Evolutionary conservation across 768 basidiomycete genomes (phyloP).

Genomic region (Kwoniella dendrophila): DNA sequence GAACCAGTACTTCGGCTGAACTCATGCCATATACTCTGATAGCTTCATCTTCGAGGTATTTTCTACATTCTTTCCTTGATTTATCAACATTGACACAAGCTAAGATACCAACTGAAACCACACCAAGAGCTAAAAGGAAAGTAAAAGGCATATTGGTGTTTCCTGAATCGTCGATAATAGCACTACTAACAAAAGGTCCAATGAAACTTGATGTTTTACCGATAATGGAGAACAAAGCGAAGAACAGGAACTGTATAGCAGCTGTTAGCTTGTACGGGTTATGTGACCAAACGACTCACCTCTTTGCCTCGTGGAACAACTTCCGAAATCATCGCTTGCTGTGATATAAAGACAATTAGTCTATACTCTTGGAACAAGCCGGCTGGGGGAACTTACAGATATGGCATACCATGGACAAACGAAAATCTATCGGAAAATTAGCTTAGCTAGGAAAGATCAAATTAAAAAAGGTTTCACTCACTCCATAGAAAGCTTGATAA

Average conservation of each 20-base stretch:
- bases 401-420: conserved; percentile 86
- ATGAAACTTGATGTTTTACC: conserved; percentile 51
- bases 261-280: not conserved
- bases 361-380: too few relatives aligned
- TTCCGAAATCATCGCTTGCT: conserved; percentile 60
- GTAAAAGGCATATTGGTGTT: conserved; percentile 54
- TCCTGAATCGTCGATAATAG: conserved; percentile 47
- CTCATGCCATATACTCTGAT: conserved; percentile 33
- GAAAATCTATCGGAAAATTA: conserved; percentile 57
- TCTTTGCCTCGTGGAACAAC: conserved; percentile 84
- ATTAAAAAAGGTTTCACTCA: too few relatives aligned
- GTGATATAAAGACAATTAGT: conserved; percentile 7
- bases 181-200: conserved; percentile 48
- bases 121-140: conserved; percentile 46
- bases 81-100: conserved; percentile 48
- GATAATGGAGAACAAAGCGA: conserved; percentile 78
- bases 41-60: conserved; percentile 48
- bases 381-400: conserved; percentile 61
- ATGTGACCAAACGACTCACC: conserved; percentile 23
- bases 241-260: conserved; percentile 64
- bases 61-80: conserved; percentile 38
- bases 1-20: conserved; percentile 17
- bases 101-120: conserved; percentile 36
- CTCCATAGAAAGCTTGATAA: conserved; percentile 38
- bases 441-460: too few relatives aligned